Evolutionary conservation across 352 stramenopile genomes (phyloP), one percentile per base, ranked within the genome.

Genomic region (Saprolegnia parasitica): DNA sequence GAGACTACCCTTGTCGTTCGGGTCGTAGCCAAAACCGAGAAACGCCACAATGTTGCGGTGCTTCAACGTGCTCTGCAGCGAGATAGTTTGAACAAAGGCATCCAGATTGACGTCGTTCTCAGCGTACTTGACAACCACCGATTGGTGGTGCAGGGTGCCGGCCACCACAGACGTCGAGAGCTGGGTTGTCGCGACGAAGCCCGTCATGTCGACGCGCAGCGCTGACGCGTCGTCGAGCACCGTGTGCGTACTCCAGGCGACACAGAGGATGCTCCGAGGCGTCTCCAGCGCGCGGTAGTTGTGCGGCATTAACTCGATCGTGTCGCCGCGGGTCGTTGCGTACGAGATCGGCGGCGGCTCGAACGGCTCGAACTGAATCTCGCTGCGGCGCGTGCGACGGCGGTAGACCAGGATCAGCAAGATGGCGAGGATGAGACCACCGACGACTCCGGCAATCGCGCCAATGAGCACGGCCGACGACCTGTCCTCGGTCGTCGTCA

Each of bases 1-100:
- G 21, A 94, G 56, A 42, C 90, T 84, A 35, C 81, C 47, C 29
- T 89, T 71, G 42, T 52, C 50, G 5, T 62, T 11, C 45, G 80
- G 88, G 71, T 91, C 82, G 80, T 79, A 94, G 16, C 81, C 85
- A 24, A 92, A 81, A 10, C 86, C 88, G 35, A 85, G 80, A 68
- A 96, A 96, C 5, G 76, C 72, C 13, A 94, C 86, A 60, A 96
- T 94, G 6, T 79, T 76, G 16, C 87, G 83, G 62, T 96, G 86
- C 29, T 89, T 75, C 39, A 93, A 74, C 32, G 85, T 73, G 1
- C 80, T 88, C 0, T 87, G 80, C 60, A 94, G 81, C 5, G 84
- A 74, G 37, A 96, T 87, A 72, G 94, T 86, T 66, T 93, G 81
- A 0, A 78, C 77, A 47, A 95, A 95, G 57, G 81, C 74, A 67